Conservation (phyloP, 2,329 filamentous ascomycete genomes). For the Arthrobotrys entomopaga region DNA sequence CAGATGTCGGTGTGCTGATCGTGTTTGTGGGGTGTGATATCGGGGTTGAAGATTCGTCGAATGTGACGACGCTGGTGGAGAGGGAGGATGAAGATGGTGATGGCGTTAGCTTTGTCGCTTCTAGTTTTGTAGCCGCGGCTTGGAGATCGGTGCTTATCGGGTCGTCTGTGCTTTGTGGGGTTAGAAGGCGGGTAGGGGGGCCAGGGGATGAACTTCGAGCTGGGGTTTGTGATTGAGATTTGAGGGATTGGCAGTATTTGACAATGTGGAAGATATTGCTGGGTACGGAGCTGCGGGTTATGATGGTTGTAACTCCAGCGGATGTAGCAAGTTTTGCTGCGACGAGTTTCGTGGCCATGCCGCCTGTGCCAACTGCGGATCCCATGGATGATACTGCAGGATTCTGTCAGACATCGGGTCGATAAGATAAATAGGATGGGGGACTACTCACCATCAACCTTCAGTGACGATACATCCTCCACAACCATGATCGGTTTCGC, state of each 20-base stretch:
- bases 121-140: constrained; percentile 40
- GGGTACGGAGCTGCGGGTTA: constrained; percentile 91
- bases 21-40: not conserved
- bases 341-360: constrained; percentile 97
- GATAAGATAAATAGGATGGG: not conserved
- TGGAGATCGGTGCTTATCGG: constrained; percentile 39
- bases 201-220: constrained; percentile 33
- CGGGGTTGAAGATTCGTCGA: constrained; percentile 31
- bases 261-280: constrained; percentile 92
- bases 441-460: constrained; percentile 75
- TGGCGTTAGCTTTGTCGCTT: constrained; percentile 52
- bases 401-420: constrained; percentile 28
- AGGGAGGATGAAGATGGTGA: constrained; percentile 55
- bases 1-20: constrained; percentile 15
- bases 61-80: constrained; percentile 35
- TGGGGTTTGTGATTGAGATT: constrained; percentile 60
- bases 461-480: constrained; percentile 82
- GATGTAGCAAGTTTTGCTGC: constrained; percentile 91
- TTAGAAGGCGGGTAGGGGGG: constrained; percentile 83
- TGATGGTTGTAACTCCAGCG: constrained; percentile 93
- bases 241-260: constrained; percentile 76
- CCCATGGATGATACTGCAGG: constrained; percentile 81
- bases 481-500: constrained; percentile 92
- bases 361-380: constrained; percentile 88
- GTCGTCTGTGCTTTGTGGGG: constrained; percentile 67